Evolutionary conservation across 139 green algal species (phyloP), one percentile per base, ranked within the genome.

Genomic region (Pleodorina starrii): DNA sequence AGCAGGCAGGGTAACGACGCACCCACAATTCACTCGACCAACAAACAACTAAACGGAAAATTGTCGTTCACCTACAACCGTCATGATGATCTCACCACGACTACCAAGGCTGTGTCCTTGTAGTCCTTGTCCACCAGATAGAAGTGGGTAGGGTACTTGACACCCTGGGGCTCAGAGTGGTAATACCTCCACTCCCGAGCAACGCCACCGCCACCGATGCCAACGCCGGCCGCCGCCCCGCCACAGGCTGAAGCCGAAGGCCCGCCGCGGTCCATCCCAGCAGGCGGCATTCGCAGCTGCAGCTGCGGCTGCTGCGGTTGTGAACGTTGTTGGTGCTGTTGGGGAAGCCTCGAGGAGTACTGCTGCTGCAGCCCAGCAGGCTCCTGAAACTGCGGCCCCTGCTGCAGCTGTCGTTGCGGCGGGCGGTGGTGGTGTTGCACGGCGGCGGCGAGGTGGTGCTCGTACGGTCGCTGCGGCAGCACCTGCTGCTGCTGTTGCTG

Each of bases 121-220:
- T 89, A 81, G 5, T 84, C 23, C 23, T 59, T 60, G 46, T 95
- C 86, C 82, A 94, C 89, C 63, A 95, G 43, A 69, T 93, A 94
- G 66, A 94, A 94, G 32, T 93, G 91, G 2, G 89, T 89, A 74
- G 93, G 90, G 78, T 89, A 90, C 40, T 86, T 89, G 29, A 74
- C 57, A 23, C 74, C 76, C 60, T 88, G 82, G 17, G 63, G 43
- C 16, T 43, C n/a, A 9, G 79, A 80, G 60, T 88, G 82, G 43
- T 71, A 88, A n/a, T 40, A 79, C n/a, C 44, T 7, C 82, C 82
- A 87, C 4, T 54, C 48, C 14, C 76, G 50, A 4, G 25, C 35
- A 32, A n/a, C 35, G 68, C 4, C 32, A 42, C 29, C 29, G 19
- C 2, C 40, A 27, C 25, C n/a, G n/a, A n/a, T n/a, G n/a, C n/a